phyloP scores from a whole-genome alignment of 129 eudicot species.

The Tanacetum coccineum region DNA sequence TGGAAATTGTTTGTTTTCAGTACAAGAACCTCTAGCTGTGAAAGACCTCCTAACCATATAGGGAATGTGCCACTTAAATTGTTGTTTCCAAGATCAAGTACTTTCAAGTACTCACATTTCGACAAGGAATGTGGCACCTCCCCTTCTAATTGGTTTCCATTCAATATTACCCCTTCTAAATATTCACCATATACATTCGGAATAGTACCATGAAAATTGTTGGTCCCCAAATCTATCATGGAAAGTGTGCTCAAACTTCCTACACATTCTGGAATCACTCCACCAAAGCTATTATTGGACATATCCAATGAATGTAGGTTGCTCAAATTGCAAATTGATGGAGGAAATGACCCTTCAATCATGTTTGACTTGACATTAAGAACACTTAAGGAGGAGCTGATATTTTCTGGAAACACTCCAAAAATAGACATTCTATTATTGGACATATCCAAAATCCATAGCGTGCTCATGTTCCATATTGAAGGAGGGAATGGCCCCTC shows the following conservation, averaged over 20 bases:
- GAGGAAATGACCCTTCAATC: too few species aligned
- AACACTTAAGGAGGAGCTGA: too few species aligned
- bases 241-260: conserved; percentile 4
- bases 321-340: neutral
- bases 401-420: conserved; percentile 23
- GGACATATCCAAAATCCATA: too few species aligned
- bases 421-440: conserved; percentile 13
- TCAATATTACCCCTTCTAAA: neutral
- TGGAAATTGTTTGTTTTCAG: too few species aligned
- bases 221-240: conserved; percentile 24
- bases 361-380: too few species aligned
- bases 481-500: conserved; percentile 25
- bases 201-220: neutral
- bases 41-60: conserved; percentile 31
- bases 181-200: neutral
- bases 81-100: too few species aligned
- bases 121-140: too few species aligned
- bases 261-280: conserved; percentile 26
- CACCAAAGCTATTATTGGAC: conserved; percentile 29
- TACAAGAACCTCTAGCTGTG: conserved; percentile 17
- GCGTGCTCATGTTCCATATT: neutral
- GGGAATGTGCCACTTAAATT: too few species aligned
- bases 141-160: too few species aligned
- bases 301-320: neutral
- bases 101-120: too few species aligned